These are phyloP conservation scores for Stemphylium lycopersici DNA, from an alignment of 2,329 filamentous ascomycete species.

Conservation along the genomic window DNA sequence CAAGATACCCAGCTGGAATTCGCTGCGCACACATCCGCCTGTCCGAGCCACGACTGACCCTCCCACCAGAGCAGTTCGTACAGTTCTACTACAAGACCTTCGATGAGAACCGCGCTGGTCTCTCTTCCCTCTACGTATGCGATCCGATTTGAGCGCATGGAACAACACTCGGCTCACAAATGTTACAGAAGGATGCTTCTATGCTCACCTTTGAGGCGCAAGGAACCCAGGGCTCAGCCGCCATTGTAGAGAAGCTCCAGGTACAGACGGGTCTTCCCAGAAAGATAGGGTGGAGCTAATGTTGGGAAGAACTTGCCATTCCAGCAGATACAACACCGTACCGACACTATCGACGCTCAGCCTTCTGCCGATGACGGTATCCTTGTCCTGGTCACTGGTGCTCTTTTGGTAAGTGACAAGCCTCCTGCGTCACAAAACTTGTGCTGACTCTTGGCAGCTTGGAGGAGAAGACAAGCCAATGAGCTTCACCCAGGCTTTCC, in stretches of 20 bases:
- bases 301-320: conserved; percentile 73
- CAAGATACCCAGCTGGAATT: not conserved
- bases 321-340: conserved; percentile 77
- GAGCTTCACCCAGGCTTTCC: conserved; percentile 90
- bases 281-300: conserved; percentile 22
- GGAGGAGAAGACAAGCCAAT: conserved; percentile 86
- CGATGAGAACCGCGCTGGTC: conserved; percentile 70
- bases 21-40: not conserved
- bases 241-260: conserved; percentile 80
- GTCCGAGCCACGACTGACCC: conserved; percentile 21
- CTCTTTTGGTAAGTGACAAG: conserved; percentile 70
- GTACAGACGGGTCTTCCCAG: conserved; percentile 58
- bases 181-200: conserved; percentile 67
- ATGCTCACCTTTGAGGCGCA: conserved; percentile 91
- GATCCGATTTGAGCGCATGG: conserved; percentile 9
- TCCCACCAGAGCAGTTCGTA: conserved; percentile 77
- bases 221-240: conserved; percentile 66
- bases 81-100: conserved; percentile 90
- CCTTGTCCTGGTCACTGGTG: conserved; percentile 86
- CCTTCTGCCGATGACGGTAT: conserved; percentile 73
- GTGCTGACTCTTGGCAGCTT: conserved; percentile 61
- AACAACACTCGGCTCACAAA: conserved; percentile 9
- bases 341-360: conserved; percentile 82
- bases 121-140: conserved; percentile 81
- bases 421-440: not conserved